Percentiles rank a stretch among this genome's conserved stretches.
Evolutionary conservation across 371 early-diverging fungal genomes (phyloP).

Genomic region (Phascolomyces articulosus): DNA sequence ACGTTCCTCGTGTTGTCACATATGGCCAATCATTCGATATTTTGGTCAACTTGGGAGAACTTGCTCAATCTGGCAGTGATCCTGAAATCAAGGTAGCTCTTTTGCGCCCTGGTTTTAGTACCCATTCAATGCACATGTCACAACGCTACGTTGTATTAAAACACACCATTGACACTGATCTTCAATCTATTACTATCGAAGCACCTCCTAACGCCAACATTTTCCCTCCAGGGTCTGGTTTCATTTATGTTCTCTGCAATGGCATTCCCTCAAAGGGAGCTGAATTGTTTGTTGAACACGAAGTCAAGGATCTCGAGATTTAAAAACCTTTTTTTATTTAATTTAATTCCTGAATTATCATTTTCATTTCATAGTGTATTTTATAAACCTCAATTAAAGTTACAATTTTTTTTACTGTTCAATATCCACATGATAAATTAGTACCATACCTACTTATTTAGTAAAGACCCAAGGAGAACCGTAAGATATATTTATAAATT

Average conservation of each 20-base stretch:
- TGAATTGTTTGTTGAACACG: conserved; percentile 35
- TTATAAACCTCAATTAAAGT: too few relatives aligned
- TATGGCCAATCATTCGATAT: conserved; percentile 44
- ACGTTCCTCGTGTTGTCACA: conserved; percentile 44
- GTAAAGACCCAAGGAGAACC: too few relatives aligned
- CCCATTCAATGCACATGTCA: conserved; percentile 69
- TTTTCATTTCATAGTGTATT: too few relatives aligned
- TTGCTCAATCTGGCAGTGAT: conserved; percentile 29
- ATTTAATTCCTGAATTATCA: too few relatives aligned
- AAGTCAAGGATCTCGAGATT: conserved; percentile 14
- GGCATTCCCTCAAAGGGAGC: conserved; percentile 54
- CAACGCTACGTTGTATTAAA: conserved; percentile 54
- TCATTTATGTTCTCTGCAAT: conserved; percentile 57
- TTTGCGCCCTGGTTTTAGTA: conserved; percentile 59
- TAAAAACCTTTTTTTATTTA: conserved; percentile 7
- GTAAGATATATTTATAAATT: too few relatives aligned
- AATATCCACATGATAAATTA: too few relatives aligned
- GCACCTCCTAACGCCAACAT: conserved; percentile 60
- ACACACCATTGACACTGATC: conserved; percentile 26
- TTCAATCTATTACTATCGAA: conserved; percentile 35
- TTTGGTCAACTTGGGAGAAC: conserved; percentile 34
- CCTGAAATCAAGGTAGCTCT: conserved; percentile 43
- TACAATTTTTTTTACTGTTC: too few relatives aligned
- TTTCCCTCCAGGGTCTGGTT: conserved; percentile 63
- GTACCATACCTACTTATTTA: too few relatives aligned